Base-by-base conservation (phyloP, 441 rosid species). In the Dalechampia spathulata region DNA sequence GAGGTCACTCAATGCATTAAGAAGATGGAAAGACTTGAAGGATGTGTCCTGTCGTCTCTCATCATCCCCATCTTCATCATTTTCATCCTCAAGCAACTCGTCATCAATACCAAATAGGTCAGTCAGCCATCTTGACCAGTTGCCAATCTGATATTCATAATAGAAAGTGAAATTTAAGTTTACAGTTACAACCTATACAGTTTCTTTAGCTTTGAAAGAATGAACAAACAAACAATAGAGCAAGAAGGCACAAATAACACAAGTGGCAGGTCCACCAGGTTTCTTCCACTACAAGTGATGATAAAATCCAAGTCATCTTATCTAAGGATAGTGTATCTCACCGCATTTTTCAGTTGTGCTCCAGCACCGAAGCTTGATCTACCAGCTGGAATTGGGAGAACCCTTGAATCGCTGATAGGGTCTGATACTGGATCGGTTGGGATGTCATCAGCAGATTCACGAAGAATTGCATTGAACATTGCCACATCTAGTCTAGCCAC, bases 401-500 rank as follows among this genome's bases (percentile, higher is more conserved):
- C 91, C 57, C 71, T 80, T 40, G 76, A 62, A 71, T 93, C 82
- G 34, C 87, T 81, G 49, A 89, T 87, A 65, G 99, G 99, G 56
- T 93, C 99, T 65, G 96, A 93, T 15, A 93, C 86, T 53, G 99
- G 99, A 76, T 93, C 96, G 25, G 96, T 85, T 43, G 99, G 97
- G 52, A 85, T 87, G 52, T 85, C 96, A 52, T 93, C 92, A 60
- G 62, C 78, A 63, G 95, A 85, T 63, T 87, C 97, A 52, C 96
- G 95, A 61, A 89, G 96, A 67, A 93, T 81, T 50, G 99, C 99
- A 78, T 89, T 93, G 79, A 93, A 89, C 90, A 89, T 89, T 48
- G 95, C 97, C 52, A 89, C 95, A 75, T 93, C 99, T 74, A 93
- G 67, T 61, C 97, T 75, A 58, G 88, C 86, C 74, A 90, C 95